phyloP scores from a whole-genome alignment of 768 basidiomycete genomes.

The Tricholoma saponaceum region DNA sequence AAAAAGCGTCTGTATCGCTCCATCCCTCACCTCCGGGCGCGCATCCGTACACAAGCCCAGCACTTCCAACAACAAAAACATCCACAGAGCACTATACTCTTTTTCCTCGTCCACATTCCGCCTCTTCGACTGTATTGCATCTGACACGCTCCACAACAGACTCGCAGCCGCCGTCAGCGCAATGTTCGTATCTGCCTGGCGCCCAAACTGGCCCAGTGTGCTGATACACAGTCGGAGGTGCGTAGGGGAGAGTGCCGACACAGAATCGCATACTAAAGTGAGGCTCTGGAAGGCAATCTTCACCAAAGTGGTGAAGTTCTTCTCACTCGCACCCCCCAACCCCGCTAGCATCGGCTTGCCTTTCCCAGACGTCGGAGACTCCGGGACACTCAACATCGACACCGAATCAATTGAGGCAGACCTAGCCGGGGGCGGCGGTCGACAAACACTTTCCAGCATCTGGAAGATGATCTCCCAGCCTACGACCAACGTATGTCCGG shows the following conservation, averaged over 20 bases:
- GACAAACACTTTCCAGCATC: constrained; percentile 88
- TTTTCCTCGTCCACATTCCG: constrained; percentile 58
- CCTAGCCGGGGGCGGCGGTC: constrained; percentile 36
- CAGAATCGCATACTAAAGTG: constrained; percentile 90
- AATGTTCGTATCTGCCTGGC: constrained; percentile 93
- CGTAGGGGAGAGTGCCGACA: constrained; percentile 73
- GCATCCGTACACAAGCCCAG: constrained; percentile 78
- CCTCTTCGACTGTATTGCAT: constrained; percentile 86
- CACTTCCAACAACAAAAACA: constrained; percentile 83
- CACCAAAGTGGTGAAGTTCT: constrained; percentile 69
- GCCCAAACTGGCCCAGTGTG: constrained; percentile 88
- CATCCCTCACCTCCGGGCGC: constrained; percentile 85
- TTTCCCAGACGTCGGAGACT: constrained; percentile 31
- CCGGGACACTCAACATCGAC: constrained; percentile 31
- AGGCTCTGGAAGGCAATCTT: constrained; percentile 94
- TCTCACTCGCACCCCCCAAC: constrained; percentile 57
- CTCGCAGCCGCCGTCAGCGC: constrained; percentile 92
- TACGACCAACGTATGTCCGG: constrained; percentile 85
- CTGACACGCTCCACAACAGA: constrained; percentile 92
- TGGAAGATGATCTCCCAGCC: constrained; percentile 95
- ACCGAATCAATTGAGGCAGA: constrained; percentile 38
- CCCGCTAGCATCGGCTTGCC: constrained; percentile 44
- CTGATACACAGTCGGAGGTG: constrained; percentile 87
- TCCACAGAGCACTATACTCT: constrained; percentile 88
- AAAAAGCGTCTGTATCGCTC: constrained; percentile 94